A percentile compares a stretch with the other conserved stretches of the same genome.
phyloP scores from a whole-genome alignment of 768 basidiomycete genomes.

The Xanthoconium purpureum region DNA sequence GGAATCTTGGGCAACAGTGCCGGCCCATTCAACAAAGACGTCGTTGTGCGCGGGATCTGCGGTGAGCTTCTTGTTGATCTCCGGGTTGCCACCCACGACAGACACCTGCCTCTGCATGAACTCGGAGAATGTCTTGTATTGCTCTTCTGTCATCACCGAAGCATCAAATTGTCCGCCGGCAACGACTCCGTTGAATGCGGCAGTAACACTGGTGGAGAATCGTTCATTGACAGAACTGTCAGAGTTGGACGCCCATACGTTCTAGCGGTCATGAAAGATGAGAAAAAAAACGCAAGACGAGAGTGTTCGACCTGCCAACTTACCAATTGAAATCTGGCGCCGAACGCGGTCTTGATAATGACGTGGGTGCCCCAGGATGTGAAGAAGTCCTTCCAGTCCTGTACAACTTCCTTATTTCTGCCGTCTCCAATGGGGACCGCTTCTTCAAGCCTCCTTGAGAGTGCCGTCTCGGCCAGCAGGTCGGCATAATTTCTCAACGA shows the following conservation, averaged over 20 bases:
- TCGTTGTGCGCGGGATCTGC: slow-evolving; percentile 4
- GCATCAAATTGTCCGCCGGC: not conserved
- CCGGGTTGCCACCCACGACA: slow-evolving; percentile 1
- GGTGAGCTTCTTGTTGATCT: not conserved
- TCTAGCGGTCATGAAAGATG: not conserved
- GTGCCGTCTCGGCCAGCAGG: not conserved
- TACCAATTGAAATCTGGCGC: not conserved
- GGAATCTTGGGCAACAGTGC: not conserved
- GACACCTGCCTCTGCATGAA: slow-evolving; percentile 4
- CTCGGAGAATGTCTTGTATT: not conserved
- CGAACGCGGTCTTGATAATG: not conserved
- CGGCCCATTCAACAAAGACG: slow-evolving; percentile 1
- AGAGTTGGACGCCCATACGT: slow-evolving; percentile 7
- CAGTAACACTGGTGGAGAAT: slow-evolving; percentile 1
- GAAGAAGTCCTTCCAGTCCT: slow-evolving; percentile 5
- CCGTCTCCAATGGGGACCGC: slow-evolving; percentile 1
- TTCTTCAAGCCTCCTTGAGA: not conserved
- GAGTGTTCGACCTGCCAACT: too few relatives aligned
- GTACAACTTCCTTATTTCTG: not conserved
- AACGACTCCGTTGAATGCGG: not conserved
- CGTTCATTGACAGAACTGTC: slow-evolving; percentile 4
- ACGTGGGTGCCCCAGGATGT: not conserved
- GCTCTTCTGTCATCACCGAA: not conserved
- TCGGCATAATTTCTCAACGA: slow-evolving; percentile 6
- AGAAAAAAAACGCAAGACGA: too few relatives aligned